Evolutionary conservation across 306 rosid genomes (phyloP), one percentile per base, ranked within the genome.

Genomic region (Albizia julibrissin): DNA sequence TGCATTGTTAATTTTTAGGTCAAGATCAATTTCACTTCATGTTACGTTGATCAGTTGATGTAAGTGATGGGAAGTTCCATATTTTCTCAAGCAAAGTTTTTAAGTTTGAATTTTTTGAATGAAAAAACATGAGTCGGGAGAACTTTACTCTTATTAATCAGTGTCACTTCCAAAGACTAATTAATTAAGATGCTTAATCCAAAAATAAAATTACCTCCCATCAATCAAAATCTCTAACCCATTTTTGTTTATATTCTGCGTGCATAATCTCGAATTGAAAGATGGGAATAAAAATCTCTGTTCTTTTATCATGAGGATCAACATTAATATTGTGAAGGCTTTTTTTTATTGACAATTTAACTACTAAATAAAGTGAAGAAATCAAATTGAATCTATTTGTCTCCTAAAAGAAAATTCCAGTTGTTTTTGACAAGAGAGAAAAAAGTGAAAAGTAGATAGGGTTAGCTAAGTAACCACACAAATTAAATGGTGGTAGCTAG

Each of bases 401-500:
- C 75, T 64, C 19, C 34, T 65, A 40, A 73, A 72, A 37, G 42
- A 29, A 81, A 49, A 3, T 19, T 68, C 43, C 8, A 24, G 15
- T 72, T 40, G 49, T 56, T 67, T 81, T 79, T 83, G 65, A 83
- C 54, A 26, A 69, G 49, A 3, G 50, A 69, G 50, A 69, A 22
- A 67, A 76, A 59, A 1, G 66, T 56, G 50, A 56, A 78, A 37
- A 21, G 31, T 58, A 58, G 65, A 29, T 39, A 64, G 40, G 44
- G 80, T 83, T 83, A 54, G 50, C 70, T 42, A 1, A 21, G 37
- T 40, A 83, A 66, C 33, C 50, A 79, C 58, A 78, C 39, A 47
- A 34, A 33, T 33, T 27, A 47, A 34, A 33, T 33, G 43, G 71
- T 33, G 22, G 70, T 31, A 65, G 79, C 69, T 58, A 58, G 67